Base-by-base conservation (phyloP, 2,329 filamentous ascomycete species). In the Calonectria henricotiae region DNA sequence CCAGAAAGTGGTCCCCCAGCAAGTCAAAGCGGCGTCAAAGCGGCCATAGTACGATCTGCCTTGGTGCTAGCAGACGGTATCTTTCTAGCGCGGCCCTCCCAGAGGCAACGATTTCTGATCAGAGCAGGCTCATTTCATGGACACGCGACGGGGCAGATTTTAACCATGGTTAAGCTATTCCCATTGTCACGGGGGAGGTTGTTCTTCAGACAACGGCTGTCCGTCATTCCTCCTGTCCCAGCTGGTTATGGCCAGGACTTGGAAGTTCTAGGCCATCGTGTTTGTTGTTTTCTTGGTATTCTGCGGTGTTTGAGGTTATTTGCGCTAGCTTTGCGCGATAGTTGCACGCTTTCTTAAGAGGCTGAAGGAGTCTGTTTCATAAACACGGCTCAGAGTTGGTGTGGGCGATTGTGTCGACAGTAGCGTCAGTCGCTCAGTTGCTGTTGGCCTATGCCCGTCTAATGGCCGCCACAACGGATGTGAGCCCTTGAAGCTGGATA, bases 11-110 rank as follows among this genome's bases (percentile, higher is more conserved):
- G 47, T 27, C 15, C 47, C 15, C 47, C 15, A n/a, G 13, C 15
- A 17, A 27, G 51, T 58, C 51, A 37, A 39, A 58, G 51, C 51
- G 51, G 51, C 51, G 51, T 58, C 51, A 58, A 58, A 58, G 51
- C 51, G 51, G 35, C 20, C 30, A 11, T 39, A 17, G 20, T 39
- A 25, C 39, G 35, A 58, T 58, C 20, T 58, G 35, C 51, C 32
- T 23, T n/a, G 2, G 30, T 35, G 17, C 17, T 20, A 37, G 51
- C 32, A 1, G 51, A 6, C 51, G 46, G 23, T 30, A 49, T 30
- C 46, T 37, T 30, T 23, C 4, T 23, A 25, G 44, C n/a, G 23
- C 44, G 20, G 23, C 49, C 30, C 49, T 17, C 17, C 35, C 49
- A 23, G 12, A 5, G 8, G 27, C 43, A 46, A 23, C 11, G 11